These are phyloP conservation scores for Tylopilus sp. DNA, from an alignment of 768 basidiomycete species.

Conservation along the genomic window DNA sequence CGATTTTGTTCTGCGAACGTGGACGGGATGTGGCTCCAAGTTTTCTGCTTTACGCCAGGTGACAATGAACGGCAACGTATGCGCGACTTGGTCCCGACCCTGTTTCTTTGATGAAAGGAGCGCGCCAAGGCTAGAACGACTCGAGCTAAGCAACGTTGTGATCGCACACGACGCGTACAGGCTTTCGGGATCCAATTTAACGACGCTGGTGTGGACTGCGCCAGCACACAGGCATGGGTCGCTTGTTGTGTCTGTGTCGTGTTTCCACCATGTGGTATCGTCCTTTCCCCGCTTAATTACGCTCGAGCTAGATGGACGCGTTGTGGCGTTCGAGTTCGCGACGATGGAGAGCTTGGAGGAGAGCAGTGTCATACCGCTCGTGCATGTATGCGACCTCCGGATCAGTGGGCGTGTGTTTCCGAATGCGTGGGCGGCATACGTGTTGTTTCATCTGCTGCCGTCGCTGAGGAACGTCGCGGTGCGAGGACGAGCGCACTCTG, in stretches of 20 bases:
- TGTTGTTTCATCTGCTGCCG: conserved; percentile 17
- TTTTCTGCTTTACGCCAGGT: conserved; percentile 13
- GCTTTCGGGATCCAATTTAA: conserved; percentile 12
- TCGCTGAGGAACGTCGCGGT: conserved; percentile 5
- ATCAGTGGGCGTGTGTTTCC: conserved; percentile 11
- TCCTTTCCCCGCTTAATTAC: conserved; percentile 19
- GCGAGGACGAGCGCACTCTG: conserved; percentile 13
- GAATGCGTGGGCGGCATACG: conserved; percentile 11
- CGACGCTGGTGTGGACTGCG: conserved; percentile 23
- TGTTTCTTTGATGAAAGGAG: conserved; percentile 20
- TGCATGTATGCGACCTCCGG: conserved; percentile 9
- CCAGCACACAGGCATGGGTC: conserved; percentile 6
- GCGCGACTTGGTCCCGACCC: conserved; percentile 18
- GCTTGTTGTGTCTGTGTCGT: conserved; percentile 12
- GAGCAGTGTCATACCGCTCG: conserved; percentile 5
- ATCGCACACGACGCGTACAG: conserved; percentile 6
- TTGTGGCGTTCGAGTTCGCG: conserved; percentile 9
- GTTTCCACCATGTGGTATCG: conserved; percentile 17
- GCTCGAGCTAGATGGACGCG: conserved; percentile 19
- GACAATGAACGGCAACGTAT: conserved; percentile 9
- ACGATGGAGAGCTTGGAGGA: conserved; percentile 2
- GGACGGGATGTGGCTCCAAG: conserved; percentile 11
- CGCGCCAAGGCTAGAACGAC: conserved; percentile 9
- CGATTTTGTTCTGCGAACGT: conserved; percentile 19
- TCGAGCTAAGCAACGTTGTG: conserved; percentile 19